Evolutionary conservation across 1,284 basidiomycete species (phyloP).

Genomic region (Ustilago bromivora): DNA sequence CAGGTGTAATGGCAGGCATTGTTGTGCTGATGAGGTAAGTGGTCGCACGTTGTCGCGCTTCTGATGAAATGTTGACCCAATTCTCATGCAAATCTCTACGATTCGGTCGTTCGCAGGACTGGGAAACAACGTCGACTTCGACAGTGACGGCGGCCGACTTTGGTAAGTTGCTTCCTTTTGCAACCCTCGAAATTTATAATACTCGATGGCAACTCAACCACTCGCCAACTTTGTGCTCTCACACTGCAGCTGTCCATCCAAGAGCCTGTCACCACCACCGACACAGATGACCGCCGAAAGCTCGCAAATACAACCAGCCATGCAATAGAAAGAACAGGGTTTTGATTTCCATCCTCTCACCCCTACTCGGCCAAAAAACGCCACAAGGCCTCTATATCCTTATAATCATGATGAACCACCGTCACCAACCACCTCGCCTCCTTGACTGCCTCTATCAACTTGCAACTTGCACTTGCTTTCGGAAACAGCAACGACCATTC

Average conservation of each 20-base stretch:
- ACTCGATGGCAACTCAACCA: not conserved
- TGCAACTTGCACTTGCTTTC: constrained; percentile 79
- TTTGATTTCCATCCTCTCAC: not conserved
- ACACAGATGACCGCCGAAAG: constrained; percentile 1
- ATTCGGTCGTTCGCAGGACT: constrained; percentile 4
- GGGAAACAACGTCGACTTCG: constrained; percentile 28
- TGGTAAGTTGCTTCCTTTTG: constrained; percentile 1
- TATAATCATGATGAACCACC: constrained; percentile 94
- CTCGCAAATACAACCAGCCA: not conserved
- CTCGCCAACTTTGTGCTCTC: not conserved
- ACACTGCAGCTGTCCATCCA: not conserved
- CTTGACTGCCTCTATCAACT: constrained; percentile 79
- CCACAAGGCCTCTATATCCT: constrained; percentile 85
- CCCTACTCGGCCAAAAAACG: constrained; percentile 40
- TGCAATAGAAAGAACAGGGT: not conserved
- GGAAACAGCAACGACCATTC: constrained; percentile 93
- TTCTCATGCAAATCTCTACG: not conserved
- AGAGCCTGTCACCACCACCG: constrained; percentile 18
- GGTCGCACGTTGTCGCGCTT: not conserved
- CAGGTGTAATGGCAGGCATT: constrained; percentile 11
- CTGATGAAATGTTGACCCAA: not conserved
- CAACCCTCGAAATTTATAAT: no score
- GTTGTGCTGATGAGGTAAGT: constrained; percentile 4
- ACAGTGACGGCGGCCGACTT: constrained; percentile 10
- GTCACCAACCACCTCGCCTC: constrained; percentile 89